Evolutionary conservation across 2,329 filamentous ascomycete genomes (phyloP), one percentile per base, ranked within the genome.

Genomic region (Fusarium sp.): DNA sequence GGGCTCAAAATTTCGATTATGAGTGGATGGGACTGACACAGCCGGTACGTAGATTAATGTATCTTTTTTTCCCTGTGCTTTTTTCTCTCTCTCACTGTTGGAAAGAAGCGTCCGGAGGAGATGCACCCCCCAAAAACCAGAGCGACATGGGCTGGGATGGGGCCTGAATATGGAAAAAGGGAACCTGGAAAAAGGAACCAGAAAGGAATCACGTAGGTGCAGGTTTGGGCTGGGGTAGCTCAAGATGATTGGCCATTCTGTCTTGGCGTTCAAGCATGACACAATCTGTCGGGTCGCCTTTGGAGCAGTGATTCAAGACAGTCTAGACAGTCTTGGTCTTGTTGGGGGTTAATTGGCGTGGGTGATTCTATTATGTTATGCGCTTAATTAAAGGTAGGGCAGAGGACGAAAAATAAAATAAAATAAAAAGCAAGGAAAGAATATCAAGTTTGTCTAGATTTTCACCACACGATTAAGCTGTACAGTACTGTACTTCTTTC

Each of bases 251-350:
- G 74, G 74, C 32, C 62, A 47, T 66, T 45, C 46, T 48, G 43
- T 40, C 52, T 66, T 73, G 74, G 74, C 69, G 74, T 57, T 51
- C 46, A 64, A 75, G 71, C 71, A 76, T 76, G 74, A 76, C 74
- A 76, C 74, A 76, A 76, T 76, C 71, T 75, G 75, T 75, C 73
- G 74, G 74, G 72, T 75, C 71, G 67, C 53, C 64, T 72, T 71
- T 46, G 30, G 45, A 55, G 51, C 26, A 35, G 26, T 47, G n/a
- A 40, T 50, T 47, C 22, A 33, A 61, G 40, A 64, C 54, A 52
- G 62, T 64, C 51, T 33, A 10, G 32, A 44, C 28, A 54, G 45
- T 63, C 59, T 64, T 67, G 49, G 45, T 63, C 59, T 64, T 67
- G 49, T 54, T 60, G 58, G 41, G 50, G 59, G 22, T 33, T 64